Percentiles rank a stretch among this genome's conserved stretches.
Evolutionary conservation across 1,139 yeast species (phyloP).

Genomic region (Zygoascus sp.): DNA sequence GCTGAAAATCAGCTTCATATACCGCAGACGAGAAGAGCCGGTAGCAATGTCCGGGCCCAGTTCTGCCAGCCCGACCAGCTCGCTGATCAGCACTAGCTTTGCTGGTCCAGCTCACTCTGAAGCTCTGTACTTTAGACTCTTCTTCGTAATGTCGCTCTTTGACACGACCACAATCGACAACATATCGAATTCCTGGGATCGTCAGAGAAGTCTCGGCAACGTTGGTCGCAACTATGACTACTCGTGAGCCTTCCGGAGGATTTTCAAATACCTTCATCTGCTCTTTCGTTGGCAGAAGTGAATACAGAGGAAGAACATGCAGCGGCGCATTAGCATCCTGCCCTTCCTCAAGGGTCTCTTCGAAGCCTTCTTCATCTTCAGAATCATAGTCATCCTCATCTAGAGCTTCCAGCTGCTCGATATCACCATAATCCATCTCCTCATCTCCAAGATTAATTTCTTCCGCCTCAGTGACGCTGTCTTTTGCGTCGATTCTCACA

Average conservation of each 20-base stretch:
- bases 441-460: constrained; percentile 38
- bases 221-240: constrained; percentile 94
- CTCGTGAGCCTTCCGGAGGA: constrained; percentile 80
- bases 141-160: constrained; percentile 83
- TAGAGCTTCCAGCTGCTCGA: constrained; percentile 39
- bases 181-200: constrained; percentile 92
- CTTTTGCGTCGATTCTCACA: constrained; percentile 54
- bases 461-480: constrained; percentile 55
- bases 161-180: constrained; percentile 90
- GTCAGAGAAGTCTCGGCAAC: constrained; percentile 98
- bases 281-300: constrained; percentile 84
- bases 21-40: constrained; percentile 93
- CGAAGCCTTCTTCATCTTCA: constrained; percentile 87
- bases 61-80: constrained; percentile 98
- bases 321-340: constrained; percentile 79
- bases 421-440: constrained; percentile 50
- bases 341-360: constrained; percentile 68
- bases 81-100: constrained; percentile 96
- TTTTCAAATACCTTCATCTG: constrained; percentile 89
- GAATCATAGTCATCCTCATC: constrained; percentile 47
- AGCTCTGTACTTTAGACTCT: constrained; percentile 87
- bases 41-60: constrained; percentile 98
- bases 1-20: constrained; percentile 76
- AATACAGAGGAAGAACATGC: constrained; percentile 86
- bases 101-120: constrained; percentile 86